Base-by-base conservation (phyloP, 352 stramenopile genomes). In the Hyaloperonospora brassicae region DNA sequence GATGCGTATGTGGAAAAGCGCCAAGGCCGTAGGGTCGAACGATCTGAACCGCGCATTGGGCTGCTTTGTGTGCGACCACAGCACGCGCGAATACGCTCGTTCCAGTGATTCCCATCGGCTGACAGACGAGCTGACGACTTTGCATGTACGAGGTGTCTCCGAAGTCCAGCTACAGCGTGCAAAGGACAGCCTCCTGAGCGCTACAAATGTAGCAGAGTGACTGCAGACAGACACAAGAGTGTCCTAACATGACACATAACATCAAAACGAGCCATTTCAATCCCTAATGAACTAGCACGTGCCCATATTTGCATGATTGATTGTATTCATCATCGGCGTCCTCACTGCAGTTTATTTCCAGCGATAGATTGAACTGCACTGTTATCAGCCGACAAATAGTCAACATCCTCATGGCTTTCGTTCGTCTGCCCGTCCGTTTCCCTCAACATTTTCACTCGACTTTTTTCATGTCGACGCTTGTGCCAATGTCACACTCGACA, bases 41-140 rank as follows among this genome's bases (percentile, higher is more conserved):
- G 64, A 86, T 42, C 24, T 80, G 21, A 76, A 59, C 14, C 61
- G 73, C 11, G 62, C 73, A 9, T 70, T 89, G 2, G 79, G 79
- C 7, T 93, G 83, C 64, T 90, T 90, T 57, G 75, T 90, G 27
- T 93, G 83, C 50, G 79, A 93, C 57, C 79, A 93, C 72, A 86
- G 68, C 47, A 86, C 75, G 9, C 73, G 79, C 0, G 72, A 72
- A 11, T 76, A 80, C 39, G 79, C 79, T 12, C 66, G 71, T 21
- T 72, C 70, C 0, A 56, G 68, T 9, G 54, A 62, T 12, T 57
- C 77, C n/a, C 62, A 65, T 43, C 63, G 78, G 48, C 66, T 73
- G 17, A 59, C 75, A 9, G 65, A 70, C n/a, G 61, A 66, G 2
- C 36, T 81, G 10, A 58, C 67, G 1, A 47, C 64, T 7, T 61